Evolutionary conservation across 2,329 filamentous ascomycete genomes (phyloP).

Genomic region (Nothophaeocryptopus gaeumannii): DNA sequence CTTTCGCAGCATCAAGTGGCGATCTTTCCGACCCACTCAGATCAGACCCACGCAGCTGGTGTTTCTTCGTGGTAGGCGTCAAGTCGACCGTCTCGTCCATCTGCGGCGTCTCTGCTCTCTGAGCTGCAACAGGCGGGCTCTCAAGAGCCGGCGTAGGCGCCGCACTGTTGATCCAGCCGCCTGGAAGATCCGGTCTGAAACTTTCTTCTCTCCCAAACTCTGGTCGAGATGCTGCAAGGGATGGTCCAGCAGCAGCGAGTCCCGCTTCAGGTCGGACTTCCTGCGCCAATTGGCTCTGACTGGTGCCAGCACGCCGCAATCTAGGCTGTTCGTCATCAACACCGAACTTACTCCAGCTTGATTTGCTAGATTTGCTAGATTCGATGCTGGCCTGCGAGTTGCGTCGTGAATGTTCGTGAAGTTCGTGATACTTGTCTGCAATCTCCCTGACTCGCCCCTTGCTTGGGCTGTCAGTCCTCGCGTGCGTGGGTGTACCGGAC

Average conservation of each 20-base stretch:
- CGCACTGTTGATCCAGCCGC: conserved; percentile 52
- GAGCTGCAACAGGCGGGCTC: conserved; percentile 23
- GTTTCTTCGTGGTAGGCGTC: conserved; percentile 32
- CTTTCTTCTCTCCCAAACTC: conserved; percentile 21
- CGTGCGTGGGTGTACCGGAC: conserved; percentile 10
- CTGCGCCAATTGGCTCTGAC: conserved; percentile 13
- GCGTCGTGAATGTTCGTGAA: conserved; percentile 36
- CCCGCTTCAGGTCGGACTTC: conserved; percentile 6
- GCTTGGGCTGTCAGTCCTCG: conserved; percentile 33
- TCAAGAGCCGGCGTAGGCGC: conserved; percentile 42
- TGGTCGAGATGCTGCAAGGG: conserved; percentile 12
- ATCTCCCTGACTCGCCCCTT: conserved; percentile 53
- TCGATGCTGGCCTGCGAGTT: conserved; percentile 41
- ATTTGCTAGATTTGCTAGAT: conserved; percentile 43
- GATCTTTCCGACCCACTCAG: conserved; percentile 1
- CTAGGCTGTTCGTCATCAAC: conserved; percentile 14
- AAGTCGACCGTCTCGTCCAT: conserved; percentile 29
- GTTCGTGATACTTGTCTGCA: conserved; percentile 49
- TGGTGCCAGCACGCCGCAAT: conserved; percentile 18
- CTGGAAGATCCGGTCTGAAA: conserved; percentile 53
- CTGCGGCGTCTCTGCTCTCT: conserved; percentile 9
- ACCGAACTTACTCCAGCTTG: conserved; percentile 33
- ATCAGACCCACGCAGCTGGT: conserved; percentile 13
- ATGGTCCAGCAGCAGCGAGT: background rate
- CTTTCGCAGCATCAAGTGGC: conserved; percentile 43